Conservation (phyloP, 257 asterid species). For the Plantago ovata region DNA sequence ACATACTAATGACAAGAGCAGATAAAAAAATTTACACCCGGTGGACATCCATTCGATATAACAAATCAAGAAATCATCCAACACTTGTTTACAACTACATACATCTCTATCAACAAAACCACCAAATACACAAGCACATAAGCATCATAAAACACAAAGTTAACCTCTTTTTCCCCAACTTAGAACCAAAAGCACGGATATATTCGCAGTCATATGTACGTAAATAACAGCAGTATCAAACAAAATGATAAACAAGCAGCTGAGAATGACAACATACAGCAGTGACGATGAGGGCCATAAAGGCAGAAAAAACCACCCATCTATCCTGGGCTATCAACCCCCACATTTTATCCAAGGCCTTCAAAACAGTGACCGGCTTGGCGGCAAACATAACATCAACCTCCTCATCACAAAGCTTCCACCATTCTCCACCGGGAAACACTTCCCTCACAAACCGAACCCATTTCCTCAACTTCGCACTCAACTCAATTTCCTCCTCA, state of each 20-base stretch:
- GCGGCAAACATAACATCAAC: conserved; percentile 46
- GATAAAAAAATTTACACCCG: conserved; percentile 8
- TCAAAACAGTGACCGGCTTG: conserved; percentile 79
- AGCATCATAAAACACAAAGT: too few species aligned
- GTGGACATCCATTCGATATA: too few species aligned
- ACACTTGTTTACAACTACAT: too few species aligned
- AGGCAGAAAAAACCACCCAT: conserved; percentile 73
- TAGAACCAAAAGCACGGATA: too few species aligned
- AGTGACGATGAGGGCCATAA: conserved; percentile 63
- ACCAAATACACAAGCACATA: too few species aligned
- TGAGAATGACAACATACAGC: conserved; percentile 62
- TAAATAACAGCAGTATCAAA: neutral
- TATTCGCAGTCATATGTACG: neutral
- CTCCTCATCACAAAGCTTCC: conserved; percentile 65
- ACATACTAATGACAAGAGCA: neutral
- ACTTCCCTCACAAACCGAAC: conserved; percentile 35
- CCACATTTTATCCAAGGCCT: conserved; percentile 86
- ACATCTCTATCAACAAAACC: too few species aligned
- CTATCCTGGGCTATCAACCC: conserved; percentile 77
- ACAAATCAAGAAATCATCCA: too few species aligned
- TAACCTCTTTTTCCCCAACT: too few species aligned
- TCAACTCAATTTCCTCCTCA: conserved; percentile 25
- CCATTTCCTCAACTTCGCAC: conserved; percentile 54
- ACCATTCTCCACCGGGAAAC: conserved; percentile 90
- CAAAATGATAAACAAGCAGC: conserved; percentile 1